phyloP scores from a whole-genome alignment of 176 grass and related monocot genomes.

The Neostapfia colusana region DNA sequence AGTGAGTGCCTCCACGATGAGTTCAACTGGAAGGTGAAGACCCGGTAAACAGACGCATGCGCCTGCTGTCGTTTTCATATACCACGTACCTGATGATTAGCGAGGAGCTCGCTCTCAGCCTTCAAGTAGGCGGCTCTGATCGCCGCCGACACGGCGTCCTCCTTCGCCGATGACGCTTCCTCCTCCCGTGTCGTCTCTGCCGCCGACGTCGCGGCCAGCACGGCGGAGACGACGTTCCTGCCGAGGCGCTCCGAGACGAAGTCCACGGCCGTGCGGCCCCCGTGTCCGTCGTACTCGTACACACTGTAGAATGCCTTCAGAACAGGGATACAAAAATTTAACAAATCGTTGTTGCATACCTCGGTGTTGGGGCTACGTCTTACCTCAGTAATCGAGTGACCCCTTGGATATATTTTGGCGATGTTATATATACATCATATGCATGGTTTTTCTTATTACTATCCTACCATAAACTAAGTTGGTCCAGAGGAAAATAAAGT shows the following conservation, averaged over 20 bases:
- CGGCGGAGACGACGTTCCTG: constrained; percentile 53
- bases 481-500: too few relatives aligned
- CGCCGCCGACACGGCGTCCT: constrained; percentile 44
- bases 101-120: constrained; percentile 69
- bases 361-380: not conserved
- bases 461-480: too few relatives aligned
- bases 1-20: not conserved
- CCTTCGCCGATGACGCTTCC: not conserved
- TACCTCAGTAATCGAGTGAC: too few relatives aligned
- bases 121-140: constrained; percentile 62
- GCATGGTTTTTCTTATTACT: too few relatives aligned
- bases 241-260: constrained; percentile 63
- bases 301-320: constrained; percentile 79
- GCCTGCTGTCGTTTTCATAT: not conserved
- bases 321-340: not conserved
- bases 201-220: constrained; percentile 27
- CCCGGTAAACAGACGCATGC: constrained; percentile 29
- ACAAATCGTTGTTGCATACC: not conserved
- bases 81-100: constrained; percentile 29
- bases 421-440: too few relatives aligned
- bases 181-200: too few relatives aligned
- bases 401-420: not conserved
- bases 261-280: constrained; percentile 74
- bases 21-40: constrained; percentile 28
- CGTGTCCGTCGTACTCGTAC: constrained; percentile 86